Percentiles rank a stretch among this genome's conserved stretches.
Evolutionary conservation across 1,284 basidiomycete species (phyloP).

Genomic region (Ceratobasidium sp.): DNA sequence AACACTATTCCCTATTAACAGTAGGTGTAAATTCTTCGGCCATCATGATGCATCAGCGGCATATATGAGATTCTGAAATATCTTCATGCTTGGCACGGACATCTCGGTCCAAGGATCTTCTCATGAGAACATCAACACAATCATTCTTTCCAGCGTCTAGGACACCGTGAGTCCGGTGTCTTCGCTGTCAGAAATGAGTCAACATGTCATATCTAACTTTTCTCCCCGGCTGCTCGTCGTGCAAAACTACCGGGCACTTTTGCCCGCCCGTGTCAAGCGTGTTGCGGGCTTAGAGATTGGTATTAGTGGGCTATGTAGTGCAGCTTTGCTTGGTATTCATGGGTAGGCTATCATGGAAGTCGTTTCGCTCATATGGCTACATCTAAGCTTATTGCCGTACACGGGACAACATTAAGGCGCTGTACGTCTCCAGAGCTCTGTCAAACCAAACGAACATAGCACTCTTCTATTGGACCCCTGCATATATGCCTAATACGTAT

Average conservation of each 20-base stretch:
- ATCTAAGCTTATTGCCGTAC: too few species aligned
- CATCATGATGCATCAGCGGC: too few species aligned
- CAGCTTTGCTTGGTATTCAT: neutral
- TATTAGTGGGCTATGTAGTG: constrained; percentile 1
- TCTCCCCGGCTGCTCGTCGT: constrained; percentile 7
- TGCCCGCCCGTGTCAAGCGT: constrained; percentile 18
- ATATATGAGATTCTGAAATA: neutral
- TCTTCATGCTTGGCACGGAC: neutral
- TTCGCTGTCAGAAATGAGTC: neutral
- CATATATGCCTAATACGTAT: too few species aligned
- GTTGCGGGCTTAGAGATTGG: neutral
- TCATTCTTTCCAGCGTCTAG: neutral
- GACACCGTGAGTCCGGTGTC: neutral
- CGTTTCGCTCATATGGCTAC: too few species aligned
- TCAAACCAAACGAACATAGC: too few species aligned
- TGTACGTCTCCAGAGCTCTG: too few species aligned
- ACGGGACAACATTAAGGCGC: too few species aligned
- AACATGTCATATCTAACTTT: neutral
- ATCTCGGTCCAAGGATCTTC: constrained; percentile 1
- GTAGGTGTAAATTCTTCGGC: too few species aligned
- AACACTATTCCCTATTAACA: too few species aligned
- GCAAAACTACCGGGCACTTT: neutral
- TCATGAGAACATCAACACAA: neutral
- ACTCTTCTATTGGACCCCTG: too few species aligned
- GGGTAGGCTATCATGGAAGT: neutral